Percentiles rank a stretch among this genome's conserved stretches.
phyloP scores from a whole-genome alignment of 768 basidiomycete genomes.

The Lactarius akahatsu region DNA sequence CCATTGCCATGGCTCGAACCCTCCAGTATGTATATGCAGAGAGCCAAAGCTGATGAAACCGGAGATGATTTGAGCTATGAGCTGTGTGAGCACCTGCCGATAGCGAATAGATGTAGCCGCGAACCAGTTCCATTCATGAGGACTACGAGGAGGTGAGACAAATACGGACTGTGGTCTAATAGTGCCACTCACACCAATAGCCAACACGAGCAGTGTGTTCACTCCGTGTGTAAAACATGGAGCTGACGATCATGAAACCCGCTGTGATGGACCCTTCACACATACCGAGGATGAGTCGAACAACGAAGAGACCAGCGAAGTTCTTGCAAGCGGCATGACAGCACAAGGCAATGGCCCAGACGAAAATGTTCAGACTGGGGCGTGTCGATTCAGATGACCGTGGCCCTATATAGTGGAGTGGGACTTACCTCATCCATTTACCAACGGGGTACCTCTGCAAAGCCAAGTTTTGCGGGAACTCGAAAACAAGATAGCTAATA shows the following conservation, averaged over 20 bases:
- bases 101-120: constrained; percentile 6
- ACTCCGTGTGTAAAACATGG: constrained; percentile 74
- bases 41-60: constrained; percentile 69
- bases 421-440: constrained; percentile 71
- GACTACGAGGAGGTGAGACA: constrained; percentile 41
- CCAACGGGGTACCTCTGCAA: constrained; percentile 74
- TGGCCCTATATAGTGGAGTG: neutral
- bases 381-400: neutral
- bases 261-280: constrained; percentile 74
- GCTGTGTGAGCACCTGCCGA: neutral
- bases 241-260: constrained; percentile 72
- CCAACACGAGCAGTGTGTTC: constrained; percentile 71
- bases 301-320: constrained; percentile 62
- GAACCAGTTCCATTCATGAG: constrained; percentile 73
- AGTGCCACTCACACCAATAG: constrained; percentile 63
- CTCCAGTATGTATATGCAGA: constrained; percentile 55
- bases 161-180: neutral
- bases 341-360: constrained; percentile 62
- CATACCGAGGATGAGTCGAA: constrained; percentile 64
- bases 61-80: constrained; percentile 63
- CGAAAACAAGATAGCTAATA: constrained; percentile 65
- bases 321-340: constrained; percentile 70
- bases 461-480: constrained; percentile 72
- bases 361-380: constrained; percentile 58
- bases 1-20: constrained; percentile 77